These are phyloP conservation scores for Heterobasidion occidentale DNA, from an alignment of 1,284 basidiomycete species.

Conservation along the genomic window DNA sequence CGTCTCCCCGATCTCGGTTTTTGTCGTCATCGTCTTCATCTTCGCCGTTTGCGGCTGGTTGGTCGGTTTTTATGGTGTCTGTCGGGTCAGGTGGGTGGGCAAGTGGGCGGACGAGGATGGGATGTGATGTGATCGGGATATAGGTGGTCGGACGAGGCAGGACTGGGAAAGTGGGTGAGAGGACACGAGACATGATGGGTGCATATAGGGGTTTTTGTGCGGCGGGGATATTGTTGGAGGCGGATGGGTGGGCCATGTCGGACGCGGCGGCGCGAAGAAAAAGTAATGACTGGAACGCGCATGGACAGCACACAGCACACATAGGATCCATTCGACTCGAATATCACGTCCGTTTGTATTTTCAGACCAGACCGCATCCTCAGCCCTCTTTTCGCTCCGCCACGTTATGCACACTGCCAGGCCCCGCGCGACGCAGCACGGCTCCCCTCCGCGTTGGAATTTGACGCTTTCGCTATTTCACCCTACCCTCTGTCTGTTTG, in stretches of 20 bases:
- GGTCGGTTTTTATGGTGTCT: not conserved
- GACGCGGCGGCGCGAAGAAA: not conserved
- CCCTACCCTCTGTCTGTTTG: too few species aligned
- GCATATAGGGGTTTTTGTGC: not conserved
- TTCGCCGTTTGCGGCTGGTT: not conserved
- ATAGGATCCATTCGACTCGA: not conserved
- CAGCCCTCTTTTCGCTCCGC: not conserved
- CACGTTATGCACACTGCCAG: not conserved
- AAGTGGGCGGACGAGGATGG: not conserved
- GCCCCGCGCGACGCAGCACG: too few species aligned
- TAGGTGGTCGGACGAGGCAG: not conserved
- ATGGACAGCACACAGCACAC: not conserved
- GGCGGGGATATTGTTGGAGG: not conserved
- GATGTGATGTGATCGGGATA: not conserved
- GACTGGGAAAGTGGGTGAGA: not conserved
- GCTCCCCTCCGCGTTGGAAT: too few species aligned
- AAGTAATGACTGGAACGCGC: not conserved
- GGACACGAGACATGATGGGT: not conserved
- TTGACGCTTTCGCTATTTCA: too few species aligned
- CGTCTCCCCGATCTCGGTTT: not conserved
- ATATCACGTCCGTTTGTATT: not conserved
- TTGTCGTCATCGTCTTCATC: not conserved
- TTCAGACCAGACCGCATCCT: not conserved
- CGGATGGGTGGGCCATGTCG: not conserved
- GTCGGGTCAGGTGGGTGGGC: not conserved